Evolutionary conservation across 805 yeast genomes (phyloP), one percentile per base, ranked within the genome.

Genomic region (Candida nitratophila): DNA sequence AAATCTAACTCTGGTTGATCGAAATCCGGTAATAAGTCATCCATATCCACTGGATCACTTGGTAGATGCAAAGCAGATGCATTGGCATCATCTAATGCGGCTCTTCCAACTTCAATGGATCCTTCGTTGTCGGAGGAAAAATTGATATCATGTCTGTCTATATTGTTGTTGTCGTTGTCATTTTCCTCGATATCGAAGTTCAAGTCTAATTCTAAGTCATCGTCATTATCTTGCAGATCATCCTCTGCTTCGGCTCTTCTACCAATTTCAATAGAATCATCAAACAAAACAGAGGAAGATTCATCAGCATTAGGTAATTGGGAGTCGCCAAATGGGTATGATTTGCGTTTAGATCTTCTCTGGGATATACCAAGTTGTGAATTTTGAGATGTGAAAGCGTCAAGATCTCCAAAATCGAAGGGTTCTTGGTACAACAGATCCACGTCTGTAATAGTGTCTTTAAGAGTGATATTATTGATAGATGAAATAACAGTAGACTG

Each of bases 381-480:
- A 2, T 39, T 35, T 7, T 44, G 42, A n/a, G 31, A 45, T 37
- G 52, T 55, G 2, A 52, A 38, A 20, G 49, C 51, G 17, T 60
- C 54, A 8, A 59, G 42, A 12, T 61, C 65, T 44, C 73, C 74
- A 36, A 70, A 61, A 47, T 65, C 56, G 52, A 77, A 62, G 29
- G 84, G 84, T 39, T 79, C 86, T 50, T 80, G 86, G 49, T 75
- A 76, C 35, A 86, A 65, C 50, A 87, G 76, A 55, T 86, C 95
- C 33, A 81, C 73, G 47, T 81, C 86, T 0, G 95, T 83, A 38
- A 88, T 82, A 17, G 86, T 85, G 63, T 89, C 95, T 54, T 74
- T 79, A 51, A 89, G 69, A 1, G 81, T 76, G 40, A 86, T 70
- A 36, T 74, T 76, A 27, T 74, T 73, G 30, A 84, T 68, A 24